Conservation (phyloP, 1,284 basidiomycete species). For the Trametes sp. region DNA sequence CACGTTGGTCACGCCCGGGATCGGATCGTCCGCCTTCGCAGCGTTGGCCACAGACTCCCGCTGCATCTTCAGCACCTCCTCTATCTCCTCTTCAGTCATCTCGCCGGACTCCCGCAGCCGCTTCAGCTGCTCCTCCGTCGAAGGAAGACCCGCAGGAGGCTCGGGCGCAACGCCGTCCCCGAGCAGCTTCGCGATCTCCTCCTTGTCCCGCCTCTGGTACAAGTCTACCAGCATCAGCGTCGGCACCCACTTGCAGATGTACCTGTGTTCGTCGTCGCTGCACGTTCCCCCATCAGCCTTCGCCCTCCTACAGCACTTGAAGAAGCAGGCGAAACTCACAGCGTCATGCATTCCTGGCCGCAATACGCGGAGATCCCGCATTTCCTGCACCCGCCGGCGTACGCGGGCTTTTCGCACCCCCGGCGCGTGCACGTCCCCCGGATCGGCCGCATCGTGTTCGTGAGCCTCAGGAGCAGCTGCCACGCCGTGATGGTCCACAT, state of each 20-base stretch:
- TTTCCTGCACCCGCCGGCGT: neutral
- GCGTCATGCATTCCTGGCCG: constrained; percentile 1
- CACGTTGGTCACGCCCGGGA: neutral
- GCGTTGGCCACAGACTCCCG: neutral
- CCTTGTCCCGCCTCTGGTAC: neutral
- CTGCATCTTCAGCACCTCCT: neutral
- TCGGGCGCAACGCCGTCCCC: constrained; percentile 5
- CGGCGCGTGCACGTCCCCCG: constrained; percentile 3
- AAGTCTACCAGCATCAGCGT: neutral
- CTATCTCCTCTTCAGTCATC: neutral
- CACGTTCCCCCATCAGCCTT: neutral
- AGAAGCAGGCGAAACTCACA: neutral
- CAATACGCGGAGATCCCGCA: constrained; percentile 9
- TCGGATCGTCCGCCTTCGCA: neutral
- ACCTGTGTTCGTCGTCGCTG: constrained; percentile 8
- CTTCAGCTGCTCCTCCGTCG: neutral
- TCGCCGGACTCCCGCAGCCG: neutral
- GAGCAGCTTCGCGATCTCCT: neutral
- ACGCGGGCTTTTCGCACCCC: constrained; percentile 12
- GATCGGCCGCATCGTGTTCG: constrained; percentile 6
- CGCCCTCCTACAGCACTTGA: neutral
- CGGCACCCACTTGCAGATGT: constrained; percentile 2
- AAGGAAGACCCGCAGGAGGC: neutral
- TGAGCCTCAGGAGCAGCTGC: constrained; percentile 7
- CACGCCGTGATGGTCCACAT: constrained; percentile 3